A percentile compares a stretch with the other conserved stretches of the same genome.
Evolutionary conservation across 805 yeast species (phyloP).

Genomic region (Saccharomyces kudriavzevii): DNA sequence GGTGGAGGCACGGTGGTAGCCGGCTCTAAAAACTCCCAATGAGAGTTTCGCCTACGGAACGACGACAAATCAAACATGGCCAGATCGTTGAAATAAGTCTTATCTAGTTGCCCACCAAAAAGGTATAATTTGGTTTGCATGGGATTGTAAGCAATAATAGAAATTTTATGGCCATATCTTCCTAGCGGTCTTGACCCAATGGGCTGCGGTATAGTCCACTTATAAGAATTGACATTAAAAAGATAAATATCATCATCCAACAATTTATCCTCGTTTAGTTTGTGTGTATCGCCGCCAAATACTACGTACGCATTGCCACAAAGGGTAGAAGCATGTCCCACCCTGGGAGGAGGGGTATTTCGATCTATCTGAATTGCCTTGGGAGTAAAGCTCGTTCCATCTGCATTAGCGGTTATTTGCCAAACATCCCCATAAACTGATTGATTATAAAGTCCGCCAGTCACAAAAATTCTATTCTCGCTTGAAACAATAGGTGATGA

Average conservation of each 20-base stretch:
- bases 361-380: conserved; percentile 59
- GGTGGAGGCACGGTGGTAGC: conserved; percentile 50
- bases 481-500: conserved; percentile 70
- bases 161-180: conserved; percentile 87
- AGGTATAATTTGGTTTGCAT: conserved; percentile 58
- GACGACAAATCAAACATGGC: conserved; percentile 80
- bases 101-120: conserved; percentile 93
- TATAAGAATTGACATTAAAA: conserved; percentile 67
- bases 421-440: conserved; percentile 94
- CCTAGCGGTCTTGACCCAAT: conserved; percentile 76
- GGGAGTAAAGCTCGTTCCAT: conserved; percentile 35
- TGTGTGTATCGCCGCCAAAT: conserved; percentile 93
- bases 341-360: conserved; percentile 91
- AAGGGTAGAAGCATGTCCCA: conserved; percentile 86
- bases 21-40: conserved; percentile 71
- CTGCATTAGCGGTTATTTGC: conserved; percentile 50
- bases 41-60: conserved; percentile 72
- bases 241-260: conserved; percentile 87
- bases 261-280: conserved; percentile 64
- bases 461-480: conserved; percentile 71
- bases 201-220: conserved; percentile 75
- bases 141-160: conserved; percentile 61
- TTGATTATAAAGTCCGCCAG: conserved; percentile 92
- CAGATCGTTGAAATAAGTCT: conserved; percentile 71
- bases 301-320: conserved; percentile 93